A percentile compares a stretch with the other conserved stretches of the same genome.
Conservation (phyloP, 352 stramenopile species). For the Phytophthora fragariae region DNA sequence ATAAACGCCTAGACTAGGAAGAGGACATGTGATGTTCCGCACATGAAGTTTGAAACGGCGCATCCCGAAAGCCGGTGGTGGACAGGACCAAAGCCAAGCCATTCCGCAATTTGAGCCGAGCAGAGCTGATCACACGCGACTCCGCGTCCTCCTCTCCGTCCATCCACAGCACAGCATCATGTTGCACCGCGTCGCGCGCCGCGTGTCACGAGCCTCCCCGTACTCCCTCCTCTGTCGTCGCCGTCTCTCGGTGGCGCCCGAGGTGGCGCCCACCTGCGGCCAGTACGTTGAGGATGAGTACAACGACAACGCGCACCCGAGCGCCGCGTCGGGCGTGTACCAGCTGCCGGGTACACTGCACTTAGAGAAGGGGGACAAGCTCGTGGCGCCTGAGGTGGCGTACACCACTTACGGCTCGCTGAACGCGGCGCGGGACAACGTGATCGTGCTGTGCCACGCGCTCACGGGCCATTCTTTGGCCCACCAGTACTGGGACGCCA, state of each 20-base stretch:
- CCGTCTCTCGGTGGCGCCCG: slow-evolving; percentile 23
- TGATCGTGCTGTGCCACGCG: slow-evolving; percentile 95
- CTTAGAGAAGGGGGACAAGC: slow-evolving; percentile 70
- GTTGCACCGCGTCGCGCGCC: slow-evolving; percentile 34
- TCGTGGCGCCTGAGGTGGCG: slow-evolving; percentile 82
- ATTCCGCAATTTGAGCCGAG: slow-evolving; percentile 24
- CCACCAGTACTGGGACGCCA: slow-evolving; percentile 94
- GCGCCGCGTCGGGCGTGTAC: slow-evolving; percentile 54
- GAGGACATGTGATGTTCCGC: not conserved
- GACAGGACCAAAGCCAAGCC: slow-evolving; percentile 23
- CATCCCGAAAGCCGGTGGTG: slow-evolving; percentile 18
- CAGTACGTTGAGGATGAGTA: slow-evolving; percentile 70
- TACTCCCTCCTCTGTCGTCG: slow-evolving; percentile 10
- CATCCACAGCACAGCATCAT: slow-evolving; percentile 18
- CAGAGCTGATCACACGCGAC: slow-evolving; percentile 5
- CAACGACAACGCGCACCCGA: slow-evolving; percentile 55
- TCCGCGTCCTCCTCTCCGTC: slow-evolving; percentile 12
- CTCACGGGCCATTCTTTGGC: slow-evolving; percentile 95
- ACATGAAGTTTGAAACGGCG: not conserved
- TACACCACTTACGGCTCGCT: slow-evolving; percentile 96
- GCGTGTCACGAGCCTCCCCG: slow-evolving; percentile 14
- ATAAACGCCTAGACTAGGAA: no score
- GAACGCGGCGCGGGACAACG: slow-evolving; percentile 90
- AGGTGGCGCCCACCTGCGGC: slow-evolving; percentile 13
- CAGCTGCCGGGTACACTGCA: slow-evolving; percentile 47